phyloP scores from a whole-genome alignment of 2,329 filamentous ascomycete genomes.

The Sphaerulina vaccinii region DNA sequence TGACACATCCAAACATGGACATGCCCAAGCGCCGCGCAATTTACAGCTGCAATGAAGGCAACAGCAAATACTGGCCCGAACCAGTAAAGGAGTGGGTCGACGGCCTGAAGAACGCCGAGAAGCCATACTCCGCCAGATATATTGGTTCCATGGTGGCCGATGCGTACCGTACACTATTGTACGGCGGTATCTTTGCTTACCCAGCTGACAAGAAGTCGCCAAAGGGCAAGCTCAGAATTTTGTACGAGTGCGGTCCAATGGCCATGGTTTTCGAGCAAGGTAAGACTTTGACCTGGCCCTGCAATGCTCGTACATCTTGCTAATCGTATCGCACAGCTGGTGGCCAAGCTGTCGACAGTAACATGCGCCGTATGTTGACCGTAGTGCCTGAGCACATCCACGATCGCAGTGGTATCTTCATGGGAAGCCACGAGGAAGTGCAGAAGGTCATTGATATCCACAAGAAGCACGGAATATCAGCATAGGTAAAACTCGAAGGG shows the following conservation, averaged over 20 bases:
- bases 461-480: slow-evolving; percentile 52
- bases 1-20: slow-evolving; percentile 92
- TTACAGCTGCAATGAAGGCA: slow-evolving; percentile 98
- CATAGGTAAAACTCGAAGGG: slow-evolving; percentile 7
- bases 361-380: slow-evolving; percentile 86
- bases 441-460: slow-evolving; percentile 90
- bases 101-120: slow-evolving; percentile 76
- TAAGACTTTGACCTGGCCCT: slow-evolving; percentile 45
- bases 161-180: slow-evolving; percentile 90
- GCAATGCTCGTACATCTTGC: neutral
- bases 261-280: slow-evolving; percentile 98
- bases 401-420: slow-evolving; percentile 91
- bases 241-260: slow-evolving; percentile 99
- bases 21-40: slow-evolving; percentile 79
- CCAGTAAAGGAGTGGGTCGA: slow-evolving; percentile 85
- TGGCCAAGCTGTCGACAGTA: slow-evolving; percentile 85
- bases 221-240: slow-evolving; percentile 94
- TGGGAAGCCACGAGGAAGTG: slow-evolving; percentile 91
- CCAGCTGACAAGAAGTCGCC: slow-evolving; percentile 97
- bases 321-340: slow-evolving; percentile 60
- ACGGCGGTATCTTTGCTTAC: slow-evolving; percentile 97
- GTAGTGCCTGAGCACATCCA: slow-evolving; percentile 91
- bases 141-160: slow-evolving; percentile 99
- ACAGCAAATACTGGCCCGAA: slow-evolving; percentile 94
- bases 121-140: slow-evolving; percentile 88